Evolutionary conservation across 371 early-diverging fungal genomes (phyloP).

Genomic region (Apophysomyces elegans): DNA sequence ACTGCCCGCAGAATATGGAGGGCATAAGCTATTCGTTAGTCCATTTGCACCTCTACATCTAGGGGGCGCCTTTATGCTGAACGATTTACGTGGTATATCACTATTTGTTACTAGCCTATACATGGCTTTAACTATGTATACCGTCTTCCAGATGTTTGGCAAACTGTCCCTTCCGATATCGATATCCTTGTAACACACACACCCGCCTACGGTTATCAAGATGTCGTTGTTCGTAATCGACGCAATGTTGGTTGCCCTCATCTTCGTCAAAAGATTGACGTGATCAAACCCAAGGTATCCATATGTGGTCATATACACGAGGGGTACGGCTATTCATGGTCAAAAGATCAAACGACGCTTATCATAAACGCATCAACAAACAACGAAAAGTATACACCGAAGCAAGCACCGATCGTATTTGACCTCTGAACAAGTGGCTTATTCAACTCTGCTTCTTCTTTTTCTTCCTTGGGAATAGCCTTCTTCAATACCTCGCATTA

Average conservation of each 20-base stretch:
- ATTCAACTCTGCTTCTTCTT: not conserved
- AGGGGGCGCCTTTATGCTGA: constrained; percentile 59
- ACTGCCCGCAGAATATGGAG: constrained; percentile 39
- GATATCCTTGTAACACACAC: constrained; percentile 63
- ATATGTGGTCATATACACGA: constrained; percentile 67
- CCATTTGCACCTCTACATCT: constrained; percentile 59
- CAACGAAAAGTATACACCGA: constrained; percentile 39
- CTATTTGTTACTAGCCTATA: not conserved
- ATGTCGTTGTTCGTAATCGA: constrained; percentile 24
- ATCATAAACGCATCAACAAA: constrained; percentile 58
- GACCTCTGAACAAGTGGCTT: constrained; percentile 33
- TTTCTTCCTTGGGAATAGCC: not conserved
- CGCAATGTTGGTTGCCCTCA: constrained; percentile 50
- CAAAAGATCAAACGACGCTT: constrained; percentile 35
- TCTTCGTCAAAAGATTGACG: constrained; percentile 41
- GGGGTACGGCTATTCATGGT: constrained; percentile 40
- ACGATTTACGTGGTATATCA: constrained; percentile 33
- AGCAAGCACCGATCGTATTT: constrained; percentile 52
- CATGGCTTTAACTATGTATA: not conserved
- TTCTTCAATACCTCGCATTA: too few relatives aligned
- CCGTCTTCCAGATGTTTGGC: constrained; percentile 40
- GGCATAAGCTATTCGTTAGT: constrained; percentile 49
- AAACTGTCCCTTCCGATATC: constrained; percentile 42
- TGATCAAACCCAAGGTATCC: constrained; percentile 45
- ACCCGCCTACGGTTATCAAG: constrained; percentile 50